Evolutionary conservation across 2,329 filamentous ascomycete genomes (phyloP).

Genomic region (Cryoendolithus antarcticus): DNA sequence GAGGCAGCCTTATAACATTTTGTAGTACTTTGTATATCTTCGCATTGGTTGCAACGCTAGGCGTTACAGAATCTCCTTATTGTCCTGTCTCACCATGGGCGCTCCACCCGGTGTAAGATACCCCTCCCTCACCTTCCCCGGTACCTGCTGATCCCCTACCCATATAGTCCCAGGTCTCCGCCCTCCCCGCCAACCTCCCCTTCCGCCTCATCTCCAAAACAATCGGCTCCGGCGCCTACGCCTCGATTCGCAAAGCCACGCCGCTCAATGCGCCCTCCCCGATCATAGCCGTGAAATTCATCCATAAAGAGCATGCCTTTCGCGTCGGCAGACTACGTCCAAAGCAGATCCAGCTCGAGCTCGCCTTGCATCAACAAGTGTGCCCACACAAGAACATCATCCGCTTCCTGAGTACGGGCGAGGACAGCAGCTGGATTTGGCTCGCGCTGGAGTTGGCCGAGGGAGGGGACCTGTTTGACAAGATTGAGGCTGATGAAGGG

Average conservation of each 20-base stretch:
- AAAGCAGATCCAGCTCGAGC: constrained; percentile 86
- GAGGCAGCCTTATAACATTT: no score
- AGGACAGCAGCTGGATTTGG: constrained; percentile 84
- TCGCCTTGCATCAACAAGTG: constrained; percentile 77
- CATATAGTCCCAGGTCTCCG: constrained; percentile 69
- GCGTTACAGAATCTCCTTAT: background rate
- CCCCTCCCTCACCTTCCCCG: background rate
- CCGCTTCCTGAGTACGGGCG: constrained; percentile 76
- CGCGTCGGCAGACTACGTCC: constrained; percentile 76
- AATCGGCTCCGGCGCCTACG: constrained; percentile 92
- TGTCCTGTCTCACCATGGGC: constrained; percentile 11
- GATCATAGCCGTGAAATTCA: constrained; percentile 94
- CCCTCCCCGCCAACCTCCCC: constrained; percentile 71
- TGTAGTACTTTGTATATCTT: background rate
- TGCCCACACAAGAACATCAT: constrained; percentile 81
- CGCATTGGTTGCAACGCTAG: background rate
- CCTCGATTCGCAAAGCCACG: constrained; percentile 94
- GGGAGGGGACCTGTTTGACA: constrained; percentile 95
- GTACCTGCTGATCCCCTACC: constrained; percentile 2
- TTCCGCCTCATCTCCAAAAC: constrained; percentile 94
- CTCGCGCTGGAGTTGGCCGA: constrained; percentile 97
- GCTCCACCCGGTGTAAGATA: constrained; percentile 19
- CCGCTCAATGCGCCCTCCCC: constrained; percentile 57
- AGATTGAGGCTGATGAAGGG: constrained; percentile 94
- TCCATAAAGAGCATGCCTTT: constrained; percentile 91